Percentiles rank a stretch among this genome's conserved stretches.
Evolutionary conservation across 1,139 yeast genomes (phyloP).

Genomic region (Saccharomyces hybrid): DNA sequence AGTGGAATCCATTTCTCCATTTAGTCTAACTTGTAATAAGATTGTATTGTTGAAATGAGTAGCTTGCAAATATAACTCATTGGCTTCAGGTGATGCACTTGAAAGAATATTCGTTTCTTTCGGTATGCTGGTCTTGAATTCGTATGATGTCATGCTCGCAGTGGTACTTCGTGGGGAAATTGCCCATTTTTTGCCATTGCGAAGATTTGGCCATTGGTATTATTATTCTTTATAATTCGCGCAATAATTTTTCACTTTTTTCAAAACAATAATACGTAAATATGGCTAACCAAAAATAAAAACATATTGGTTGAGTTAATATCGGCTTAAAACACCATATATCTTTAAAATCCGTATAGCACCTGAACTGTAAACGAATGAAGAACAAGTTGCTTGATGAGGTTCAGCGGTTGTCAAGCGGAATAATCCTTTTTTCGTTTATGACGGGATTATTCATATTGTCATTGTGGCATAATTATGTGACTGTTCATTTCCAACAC

Average conservation of each 20-base stretch:
- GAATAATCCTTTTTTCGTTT: conserved; percentile 16
- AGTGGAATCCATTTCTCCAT: conserved; percentile 39
- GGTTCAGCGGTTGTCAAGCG: conserved; percentile 10
- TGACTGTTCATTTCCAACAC: conserved; percentile 20
- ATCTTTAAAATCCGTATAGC: background rate
- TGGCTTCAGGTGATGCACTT: background rate
- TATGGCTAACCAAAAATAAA: background rate
- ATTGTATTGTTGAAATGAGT: conserved; percentile 28
- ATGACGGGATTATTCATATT: conserved; percentile 22
- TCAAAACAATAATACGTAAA: background rate
- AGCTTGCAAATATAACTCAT: conserved; percentile 9
- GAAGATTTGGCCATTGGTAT: background rate
- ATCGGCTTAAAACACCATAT: background rate
- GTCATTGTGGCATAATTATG: conserved; percentile 27
- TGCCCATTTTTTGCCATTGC: background rate
- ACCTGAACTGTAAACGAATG: conserved; percentile 2
- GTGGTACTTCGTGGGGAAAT: background rate
- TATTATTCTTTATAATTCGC: background rate
- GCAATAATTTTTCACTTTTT: background rate
- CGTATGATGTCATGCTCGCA: background rate
- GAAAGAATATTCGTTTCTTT: background rate
- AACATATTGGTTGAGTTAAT: background rate
- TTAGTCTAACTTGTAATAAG: conserved; percentile 30
- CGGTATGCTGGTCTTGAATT: background rate
- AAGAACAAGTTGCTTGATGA: conserved; percentile 3